Base-by-base conservation (phyloP, 768 basidiomycete species). In the Leccinum variicolor region DNA sequence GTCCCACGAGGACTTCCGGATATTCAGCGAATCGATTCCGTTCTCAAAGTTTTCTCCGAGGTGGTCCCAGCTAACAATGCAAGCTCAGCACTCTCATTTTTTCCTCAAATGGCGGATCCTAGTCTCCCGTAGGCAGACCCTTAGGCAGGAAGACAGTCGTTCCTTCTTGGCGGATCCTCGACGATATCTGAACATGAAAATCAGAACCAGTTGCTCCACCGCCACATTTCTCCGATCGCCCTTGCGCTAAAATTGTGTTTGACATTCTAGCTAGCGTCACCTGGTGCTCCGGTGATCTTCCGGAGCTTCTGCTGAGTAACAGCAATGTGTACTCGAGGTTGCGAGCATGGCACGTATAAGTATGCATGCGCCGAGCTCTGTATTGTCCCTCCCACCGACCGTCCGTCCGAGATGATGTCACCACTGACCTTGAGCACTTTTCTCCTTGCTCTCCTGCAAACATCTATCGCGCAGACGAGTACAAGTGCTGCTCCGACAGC, bases 361-460 rank as follows among this genome's bases (percentile, higher is more conserved):
- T 31, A 50, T 28, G 59, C 11, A 19, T 36, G 17, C n/a, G 1
- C 5, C 7, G 26, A 50, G 17, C 1, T 31, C 19, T 21, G 36
- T 23, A 28, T 15, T 19, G 46, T 29, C 15, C 8, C 31, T 19
- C 31, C 43, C n/a, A 26, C 11, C 52, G 6, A 31, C 8, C 31
- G 14, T 31, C 19, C 11, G n/a, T 28, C 52, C n/a, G 6, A 49
- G 23, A 56, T 33, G 23, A 43, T 58, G 28, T n/a, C 57, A 6
- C 26, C 47, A 8, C 19, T 66, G 19, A 25, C 28, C 45, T 31
- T 64, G n/a, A 43, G n/a, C 29, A 21, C 41, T 47, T 47, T 21
- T 1, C 29, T 66, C 26, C 41, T 63, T 41, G 48, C 61, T 25
- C 36, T 60, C 25, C 26, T 52, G 31, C 41, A 54, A 45, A 47